These are phyloP conservation scores for Vigna mungo DNA, from an alignment of 306 rosid genomes.

Conservation along the genomic window DNA sequence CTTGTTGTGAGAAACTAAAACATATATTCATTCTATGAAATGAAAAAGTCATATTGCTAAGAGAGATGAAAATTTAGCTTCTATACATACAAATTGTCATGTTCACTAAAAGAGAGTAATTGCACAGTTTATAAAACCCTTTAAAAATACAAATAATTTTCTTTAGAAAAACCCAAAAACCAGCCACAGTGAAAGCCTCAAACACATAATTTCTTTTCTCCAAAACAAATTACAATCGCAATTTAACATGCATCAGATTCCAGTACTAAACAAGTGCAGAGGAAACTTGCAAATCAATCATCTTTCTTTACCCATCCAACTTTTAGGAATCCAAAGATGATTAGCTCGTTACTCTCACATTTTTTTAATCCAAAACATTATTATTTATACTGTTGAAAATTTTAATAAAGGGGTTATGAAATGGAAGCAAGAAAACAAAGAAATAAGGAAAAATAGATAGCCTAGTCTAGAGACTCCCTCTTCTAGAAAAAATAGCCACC, in stretches of 20 bases:
- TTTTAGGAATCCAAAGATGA: neutral
- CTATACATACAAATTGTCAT: too few relatives aligned
- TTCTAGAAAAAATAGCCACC: neutral
- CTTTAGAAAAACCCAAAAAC: too few relatives aligned
- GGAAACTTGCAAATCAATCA: conserved; percentile 5
- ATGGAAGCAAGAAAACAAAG: neutral
- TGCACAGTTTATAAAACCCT: too few relatives aligned
- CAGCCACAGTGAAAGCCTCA: too few relatives aligned
- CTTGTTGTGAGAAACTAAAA: too few relatives aligned
- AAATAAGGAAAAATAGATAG: neutral
- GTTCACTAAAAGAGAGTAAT: too few relatives aligned
- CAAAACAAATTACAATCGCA: neutral
- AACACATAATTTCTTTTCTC: too few relatives aligned
- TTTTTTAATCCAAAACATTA: conserved; percentile 6
- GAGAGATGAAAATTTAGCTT: too few relatives aligned
- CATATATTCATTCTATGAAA: too few relatives aligned
- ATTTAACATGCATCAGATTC: conserved; percentile 23
- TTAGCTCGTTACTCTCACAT: neutral
- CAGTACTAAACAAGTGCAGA: conserved; percentile 4
- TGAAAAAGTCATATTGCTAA: too few relatives aligned
- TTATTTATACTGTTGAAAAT: neutral
- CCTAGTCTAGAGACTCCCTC: neutral
- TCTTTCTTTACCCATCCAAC: conserved; percentile 5
- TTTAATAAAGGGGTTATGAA: neutral
- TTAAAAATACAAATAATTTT: too few relatives aligned